Base-by-base conservation (phyloP, 345 rosid species). In the Linum tenue region DNA sequence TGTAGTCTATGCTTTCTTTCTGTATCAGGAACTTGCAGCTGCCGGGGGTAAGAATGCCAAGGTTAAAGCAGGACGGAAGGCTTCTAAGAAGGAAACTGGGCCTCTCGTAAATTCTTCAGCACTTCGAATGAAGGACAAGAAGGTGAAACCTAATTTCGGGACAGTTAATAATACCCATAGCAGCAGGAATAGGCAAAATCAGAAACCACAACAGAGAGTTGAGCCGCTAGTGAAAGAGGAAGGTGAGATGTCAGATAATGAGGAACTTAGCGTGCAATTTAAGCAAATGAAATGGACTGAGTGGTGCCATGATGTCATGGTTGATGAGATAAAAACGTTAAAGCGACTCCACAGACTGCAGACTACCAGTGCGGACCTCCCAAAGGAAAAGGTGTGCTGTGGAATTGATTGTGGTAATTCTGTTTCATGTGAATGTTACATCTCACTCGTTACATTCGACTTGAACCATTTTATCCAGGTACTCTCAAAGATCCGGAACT, bases 231-330 rank as follows among this genome's bases (percentile, higher is more conserved):
- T 70, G 55, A 95, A 95, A 77, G 99, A 95, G 81, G 99, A 95
- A 81, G 99, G 99, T 59, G 99, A 95, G 75, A 95, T 95, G 97
- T 95, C 99, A 9, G 99, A 85, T 78, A 78, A 87, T 40, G 99
- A 87, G 72, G 97, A 87, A 80, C 86, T 95, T 37, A 85, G 87
- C 56, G 97, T 91, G 78, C 99, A 95, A 75, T 95, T 95, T 60
- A 95, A 86, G 87, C 97, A 91, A 83, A 90, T 83, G 62, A 95
- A 95, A 81, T 95, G 99, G 99, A 95, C 81, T 95, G 99, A 95
- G 78, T 95, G 99, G 99, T 95, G 99, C 78, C 90, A 89, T 80
- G 99, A 89, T 74, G 95, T 88, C 56, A 84, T 95, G 96, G 80
- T 68, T 55, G 82, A 70, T 69, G 92, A 91, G 76, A 81, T 84